Percentiles rank a stretch among this genome's conserved stretches.
Evolutionary conservation across 768 basidiomycete species (phyloP).

Genomic region (Tricholoma saponaceum): DNA sequence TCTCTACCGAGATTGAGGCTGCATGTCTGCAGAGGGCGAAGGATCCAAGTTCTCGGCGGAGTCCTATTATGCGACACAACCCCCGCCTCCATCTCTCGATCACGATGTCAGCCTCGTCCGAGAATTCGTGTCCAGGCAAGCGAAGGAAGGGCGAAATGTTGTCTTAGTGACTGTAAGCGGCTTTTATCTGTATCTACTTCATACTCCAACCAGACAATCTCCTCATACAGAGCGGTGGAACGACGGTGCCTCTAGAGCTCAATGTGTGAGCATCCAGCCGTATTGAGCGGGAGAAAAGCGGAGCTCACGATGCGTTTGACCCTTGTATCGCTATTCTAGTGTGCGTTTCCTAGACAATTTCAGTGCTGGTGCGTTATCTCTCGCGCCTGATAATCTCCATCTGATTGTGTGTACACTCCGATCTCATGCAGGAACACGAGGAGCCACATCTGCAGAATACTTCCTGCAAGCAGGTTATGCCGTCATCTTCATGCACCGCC

Average conservation of each 20-base stretch:
- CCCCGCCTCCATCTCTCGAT: constrained; percentile 68
- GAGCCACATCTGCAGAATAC: constrained; percentile 97
- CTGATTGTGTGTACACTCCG: constrained; percentile 4
- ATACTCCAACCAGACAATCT: constrained; percentile 7
- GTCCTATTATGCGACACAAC: constrained; percentile 86
- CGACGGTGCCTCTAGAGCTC: constrained; percentile 95
- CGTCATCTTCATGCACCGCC: constrained; percentile 97
- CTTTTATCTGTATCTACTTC: constrained; percentile 2
- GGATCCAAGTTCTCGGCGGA: constrained; percentile 74
- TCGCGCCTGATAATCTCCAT: neutral
- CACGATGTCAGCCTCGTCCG: constrained; percentile 60
- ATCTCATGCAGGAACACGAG: constrained; percentile 73
- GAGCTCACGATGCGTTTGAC: constrained; percentile 19
- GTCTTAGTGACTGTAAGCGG: constrained; percentile 88
- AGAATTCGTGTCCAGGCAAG: constrained; percentile 69
- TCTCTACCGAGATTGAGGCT: neutral
- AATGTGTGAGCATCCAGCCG: constrained; percentile 79
- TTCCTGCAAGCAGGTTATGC: constrained; percentile 93
- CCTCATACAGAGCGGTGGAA: constrained; percentile 83
- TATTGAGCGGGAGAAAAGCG: constrained; percentile 16
- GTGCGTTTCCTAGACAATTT: constrained; percentile 99
- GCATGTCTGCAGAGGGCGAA: neutral
- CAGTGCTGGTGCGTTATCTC: constrained; percentile 71
- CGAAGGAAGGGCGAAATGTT: constrained; percentile 61
- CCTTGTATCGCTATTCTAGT: constrained; percentile 40